Conservation (phyloP, 75 land plant species). For the Cunninghamia lanceolata region DNA sequence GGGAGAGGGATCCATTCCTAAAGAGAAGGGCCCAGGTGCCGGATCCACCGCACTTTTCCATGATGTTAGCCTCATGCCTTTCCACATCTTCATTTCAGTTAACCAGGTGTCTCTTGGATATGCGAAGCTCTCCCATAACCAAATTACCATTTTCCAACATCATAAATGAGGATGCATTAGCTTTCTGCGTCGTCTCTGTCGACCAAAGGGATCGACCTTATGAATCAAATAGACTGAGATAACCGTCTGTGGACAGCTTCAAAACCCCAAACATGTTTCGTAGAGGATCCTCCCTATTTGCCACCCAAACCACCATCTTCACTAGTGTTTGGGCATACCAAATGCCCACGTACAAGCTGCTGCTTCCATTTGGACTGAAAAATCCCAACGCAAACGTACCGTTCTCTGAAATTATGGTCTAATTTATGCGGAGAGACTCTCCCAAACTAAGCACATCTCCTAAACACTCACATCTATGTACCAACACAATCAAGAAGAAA, state of each 20-base stretch:
- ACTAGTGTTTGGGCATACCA: constrained; percentile 23
- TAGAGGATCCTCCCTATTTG: constrained; percentile 50
- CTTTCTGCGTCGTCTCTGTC: not conserved
- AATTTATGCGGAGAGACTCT: constrained; percentile 5
- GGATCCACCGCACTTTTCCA: not conserved
- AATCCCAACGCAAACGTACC: constrained; percentile 42
- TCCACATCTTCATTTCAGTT: not conserved
- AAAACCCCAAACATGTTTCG: not conserved
- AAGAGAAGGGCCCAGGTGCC: not conserved
- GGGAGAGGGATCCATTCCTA: not conserved
- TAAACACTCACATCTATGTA: not conserved
- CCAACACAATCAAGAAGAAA: not conserved
- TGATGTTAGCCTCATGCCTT: not conserved
- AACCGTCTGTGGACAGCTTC: not conserved
- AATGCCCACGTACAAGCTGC: constrained; percentile 49
- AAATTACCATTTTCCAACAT: not conserved
- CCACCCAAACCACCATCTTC: constrained; percentile 47
- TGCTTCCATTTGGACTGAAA: constrained; percentile 29
- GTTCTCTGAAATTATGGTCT: constrained; percentile 28
- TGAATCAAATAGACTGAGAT: not conserved
- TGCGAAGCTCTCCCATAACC: not conserved
- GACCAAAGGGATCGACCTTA: not conserved
- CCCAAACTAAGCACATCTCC: not conserved
- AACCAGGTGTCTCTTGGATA: not conserved
- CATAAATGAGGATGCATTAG: not conserved